Base-by-base conservation (phyloP, 768 basidiomycete genomes). In the Dioszegia crocea region DNA sequence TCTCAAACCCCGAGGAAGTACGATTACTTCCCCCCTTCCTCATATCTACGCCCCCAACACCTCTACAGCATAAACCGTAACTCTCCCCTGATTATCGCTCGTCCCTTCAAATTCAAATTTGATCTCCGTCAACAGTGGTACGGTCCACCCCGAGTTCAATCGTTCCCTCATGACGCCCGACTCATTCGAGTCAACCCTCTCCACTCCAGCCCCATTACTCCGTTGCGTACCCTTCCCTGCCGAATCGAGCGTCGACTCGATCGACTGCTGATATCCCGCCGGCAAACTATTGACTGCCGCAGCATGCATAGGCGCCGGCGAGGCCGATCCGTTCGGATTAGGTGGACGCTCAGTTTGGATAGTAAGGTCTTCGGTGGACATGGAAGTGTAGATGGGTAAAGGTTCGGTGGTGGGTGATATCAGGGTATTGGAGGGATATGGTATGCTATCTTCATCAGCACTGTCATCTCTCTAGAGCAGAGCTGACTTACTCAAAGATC, bases 101-200 rank as follows among this genome's bases (percentile, higher is more conserved):
- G 61, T 67, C 58, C 64, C 65, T 57, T 76, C 75, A 46, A 76
- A 76, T 39, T 72, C 73, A 14, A 75, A 46, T 60, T 72, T 75
- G 57, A 76, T 24, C 54, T 76, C 71, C 4, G 63, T 66, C n/a
- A 76, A 24, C 36, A 54, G 29, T 10, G 66, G 62, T n/a, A 40
- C 49, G 8, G 2, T 30, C 57, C 40, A 44, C 11, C 45, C 51
- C 11, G 12, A 1, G 51, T 16, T 12, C 21, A 53, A n/a, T 9
- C 51, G 14, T 6, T 45, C 44, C 12, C 54, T 55, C 52, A 29
- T 43, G 6, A 26, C 29, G 6, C 23, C 21, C 55, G 21, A 43
- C 21, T 31, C 33, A 16, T 29, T 58, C 56, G 56, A 27, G 9
- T 40, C 38, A 8, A 30, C 47, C 47, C 30, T 48, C 9, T 40